Evolutionary conservation across 2,329 filamentous ascomycete species (phyloP).

Genomic region (Penicillium sp.): DNA sequence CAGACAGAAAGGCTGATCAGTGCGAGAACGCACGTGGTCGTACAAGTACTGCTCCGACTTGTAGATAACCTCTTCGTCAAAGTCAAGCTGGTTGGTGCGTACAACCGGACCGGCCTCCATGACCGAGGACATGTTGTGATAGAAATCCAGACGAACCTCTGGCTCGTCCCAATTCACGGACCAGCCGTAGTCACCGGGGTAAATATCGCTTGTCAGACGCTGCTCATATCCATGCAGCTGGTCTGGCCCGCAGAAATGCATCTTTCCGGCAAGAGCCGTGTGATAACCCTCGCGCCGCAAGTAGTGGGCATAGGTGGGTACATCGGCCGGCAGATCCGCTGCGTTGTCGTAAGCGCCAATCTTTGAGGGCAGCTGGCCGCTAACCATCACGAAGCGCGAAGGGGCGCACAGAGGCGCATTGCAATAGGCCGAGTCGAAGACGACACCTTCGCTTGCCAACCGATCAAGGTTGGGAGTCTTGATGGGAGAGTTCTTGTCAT

Average conservation of each 20-base stretch:
- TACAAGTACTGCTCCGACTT: conserved; percentile 86
- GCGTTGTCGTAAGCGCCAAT: conserved; percentile 93
- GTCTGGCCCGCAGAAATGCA: conserved; percentile 90
- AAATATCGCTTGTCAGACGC: conserved; percentile 90
- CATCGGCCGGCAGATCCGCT: conserved; percentile 75
- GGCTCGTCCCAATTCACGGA: conserved; percentile 94
- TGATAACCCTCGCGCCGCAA: conserved; percentile 81
- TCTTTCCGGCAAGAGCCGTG: conserved; percentile 88
- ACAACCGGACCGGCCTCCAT: conserved; percentile 85
- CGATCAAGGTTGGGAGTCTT: conserved; percentile 87
- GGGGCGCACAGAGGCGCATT: conserved; percentile 90
- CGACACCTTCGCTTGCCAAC: conserved; percentile 75
- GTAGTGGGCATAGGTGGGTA: conserved; percentile 91
- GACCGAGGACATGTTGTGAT: conserved; percentile 93
- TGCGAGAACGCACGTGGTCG: conserved; percentile 80
- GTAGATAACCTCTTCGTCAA: conserved; percentile 95
- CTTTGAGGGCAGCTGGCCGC: conserved; percentile 84
- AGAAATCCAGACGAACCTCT: conserved; percentile 76
- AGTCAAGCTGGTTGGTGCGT: conserved; percentile 91
- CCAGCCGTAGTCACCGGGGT: conserved; percentile 92
- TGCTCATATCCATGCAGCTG: conserved; percentile 93
- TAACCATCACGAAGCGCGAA: conserved; percentile 92
- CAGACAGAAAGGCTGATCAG: conserved; percentile 76
- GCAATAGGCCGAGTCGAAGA: conserved; percentile 93
- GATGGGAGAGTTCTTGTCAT: conserved; percentile 84